phyloP scores from a whole-genome alignment of 352 stramenopile species.

The Globisporangium takayamanum region DNA sequence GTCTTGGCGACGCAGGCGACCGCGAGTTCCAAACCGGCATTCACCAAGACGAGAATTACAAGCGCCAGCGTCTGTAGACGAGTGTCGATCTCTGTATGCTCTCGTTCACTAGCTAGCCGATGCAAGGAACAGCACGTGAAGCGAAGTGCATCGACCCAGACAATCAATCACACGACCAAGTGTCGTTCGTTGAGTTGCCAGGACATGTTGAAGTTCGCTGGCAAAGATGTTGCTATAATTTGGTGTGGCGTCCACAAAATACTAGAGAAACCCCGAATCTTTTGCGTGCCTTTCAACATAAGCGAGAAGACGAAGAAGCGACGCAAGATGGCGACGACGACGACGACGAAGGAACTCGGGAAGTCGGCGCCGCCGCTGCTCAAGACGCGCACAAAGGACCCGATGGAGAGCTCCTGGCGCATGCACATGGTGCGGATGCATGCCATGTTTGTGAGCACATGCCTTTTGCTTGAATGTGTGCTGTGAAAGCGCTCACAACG shows the following conservation, averaged over 20 bases:
- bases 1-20: slow-evolving; percentile 78
- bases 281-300: background rate
- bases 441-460: background rate
- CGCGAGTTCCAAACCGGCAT: slow-evolving; percentile 75
- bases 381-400: slow-evolving; percentile 74
- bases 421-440: slow-evolving; percentile 61
- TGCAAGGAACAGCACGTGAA: no score
- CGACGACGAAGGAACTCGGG: slow-evolving; percentile 8
- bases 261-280: no score
- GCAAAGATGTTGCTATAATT: no score
- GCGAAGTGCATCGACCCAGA: no score
- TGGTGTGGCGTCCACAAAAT: no score
- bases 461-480: background rate
- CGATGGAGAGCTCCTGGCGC: slow-evolving; percentile 81
- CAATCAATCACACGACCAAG: no score
- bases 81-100: background rate
- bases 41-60: slow-evolving; percentile 38
- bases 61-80: slow-evolving; percentile 56
- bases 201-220: no score
- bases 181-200: no score
- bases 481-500: background rate
- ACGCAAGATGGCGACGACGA: background rate
- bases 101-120: no score
- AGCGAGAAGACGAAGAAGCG: slow-evolving; percentile 4
- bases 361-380: slow-evolving; percentile 41